Percentiles rank a stretch among this genome's conserved stretches.
phyloP scores from a whole-genome alignment of 2,329 filamentous ascomycete genomes.

The Pseudocercospora pini-densiflorae region DNA sequence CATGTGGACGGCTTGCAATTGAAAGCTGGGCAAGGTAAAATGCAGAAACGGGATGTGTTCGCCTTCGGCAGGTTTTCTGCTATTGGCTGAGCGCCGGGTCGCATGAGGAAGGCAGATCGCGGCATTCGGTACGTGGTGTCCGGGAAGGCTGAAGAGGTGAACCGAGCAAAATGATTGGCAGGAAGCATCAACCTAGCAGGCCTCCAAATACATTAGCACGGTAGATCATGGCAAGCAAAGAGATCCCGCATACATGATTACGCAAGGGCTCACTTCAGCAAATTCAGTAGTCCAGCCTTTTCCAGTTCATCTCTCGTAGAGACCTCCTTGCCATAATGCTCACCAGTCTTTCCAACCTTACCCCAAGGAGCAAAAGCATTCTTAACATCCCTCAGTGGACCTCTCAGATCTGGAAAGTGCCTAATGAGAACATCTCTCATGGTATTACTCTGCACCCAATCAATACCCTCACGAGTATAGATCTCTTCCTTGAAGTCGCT shows the following conservation, averaged over 20 bases:
- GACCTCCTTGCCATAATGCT: constrained; percentile 3
- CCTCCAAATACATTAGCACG: not conserved
- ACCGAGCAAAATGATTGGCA: not conserved
- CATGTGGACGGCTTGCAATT: not conserved
- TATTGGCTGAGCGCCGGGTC: not conserved
- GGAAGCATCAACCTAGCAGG: not conserved
- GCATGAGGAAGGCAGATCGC: not conserved
- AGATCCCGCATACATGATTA: not conserved
- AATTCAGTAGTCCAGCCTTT: not conserved
- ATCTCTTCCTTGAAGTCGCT: constrained; percentile 46
- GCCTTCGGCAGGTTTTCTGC: not conserved
- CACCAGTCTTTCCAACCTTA: constrained; percentile 12
- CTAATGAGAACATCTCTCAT: constrained; percentile 51
- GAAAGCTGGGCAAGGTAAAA: not conserved
- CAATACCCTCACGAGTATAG: constrained; percentile 49
- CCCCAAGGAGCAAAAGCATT: constrained; percentile 45
- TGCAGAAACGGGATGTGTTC: not conserved
- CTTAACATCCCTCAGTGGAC: constrained; percentile 36
- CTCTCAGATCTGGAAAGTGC: constrained; percentile 50
- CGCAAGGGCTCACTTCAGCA: not conserved
- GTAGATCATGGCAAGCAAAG: not conserved
- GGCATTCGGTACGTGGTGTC: not conserved
- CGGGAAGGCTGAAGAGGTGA: not conserved
- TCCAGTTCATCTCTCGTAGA: not conserved
- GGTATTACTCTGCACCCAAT: constrained; percentile 49